phyloP scores from a whole-genome alignment of 1,284 basidiomycete species.

The Ustilago nuda region DNA sequence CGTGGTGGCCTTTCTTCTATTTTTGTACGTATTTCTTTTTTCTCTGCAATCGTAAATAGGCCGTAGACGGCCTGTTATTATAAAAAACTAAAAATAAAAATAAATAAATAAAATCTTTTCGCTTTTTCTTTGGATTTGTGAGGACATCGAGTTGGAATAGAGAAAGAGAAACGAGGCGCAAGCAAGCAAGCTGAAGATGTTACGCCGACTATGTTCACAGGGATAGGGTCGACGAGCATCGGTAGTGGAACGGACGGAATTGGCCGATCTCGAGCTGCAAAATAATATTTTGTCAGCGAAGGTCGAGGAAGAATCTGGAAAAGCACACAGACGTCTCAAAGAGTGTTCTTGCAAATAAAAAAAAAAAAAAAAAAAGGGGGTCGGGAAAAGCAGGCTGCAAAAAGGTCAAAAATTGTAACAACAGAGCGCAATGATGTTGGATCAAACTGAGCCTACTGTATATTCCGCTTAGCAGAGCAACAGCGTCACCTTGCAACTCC shows the following conservation, averaged over 20 bases:
- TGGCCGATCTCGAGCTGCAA: conserved; percentile 1
- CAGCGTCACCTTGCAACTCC: not conserved
- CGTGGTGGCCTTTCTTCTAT: too few relatives aligned
- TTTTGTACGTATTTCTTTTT: too few relatives aligned
- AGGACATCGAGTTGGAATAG: too few relatives aligned
- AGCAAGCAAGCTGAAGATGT: not conserved
- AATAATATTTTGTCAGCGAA: conserved; percentile 15
- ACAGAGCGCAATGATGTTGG: not conserved
- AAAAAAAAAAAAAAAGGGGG: too few relatives aligned
- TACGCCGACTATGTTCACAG: not conserved
- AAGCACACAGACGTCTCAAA: not conserved
- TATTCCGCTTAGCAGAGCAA: conserved; percentile 11
- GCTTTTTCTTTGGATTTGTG: too few relatives aligned
- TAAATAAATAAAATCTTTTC: too few relatives aligned
- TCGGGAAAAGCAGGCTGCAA: conserved; percentile 8
- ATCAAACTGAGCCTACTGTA: conserved; percentile 1
- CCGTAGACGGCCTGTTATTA: too few relatives aligned
- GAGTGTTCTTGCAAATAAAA: not conserved
- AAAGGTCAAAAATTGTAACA: not conserved
- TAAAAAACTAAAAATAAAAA: too few relatives aligned
- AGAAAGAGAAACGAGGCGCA: too few relatives aligned
- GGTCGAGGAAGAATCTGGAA: conserved; percentile 33
- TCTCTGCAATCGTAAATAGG: too few relatives aligned
- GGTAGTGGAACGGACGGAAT: not conserved
- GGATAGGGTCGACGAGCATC: not conserved